These are phyloP conservation scores for Hanseniaspora clermontiae DNA, from an alignment of 805 yeast species.

Conservation along the genomic window DNA sequence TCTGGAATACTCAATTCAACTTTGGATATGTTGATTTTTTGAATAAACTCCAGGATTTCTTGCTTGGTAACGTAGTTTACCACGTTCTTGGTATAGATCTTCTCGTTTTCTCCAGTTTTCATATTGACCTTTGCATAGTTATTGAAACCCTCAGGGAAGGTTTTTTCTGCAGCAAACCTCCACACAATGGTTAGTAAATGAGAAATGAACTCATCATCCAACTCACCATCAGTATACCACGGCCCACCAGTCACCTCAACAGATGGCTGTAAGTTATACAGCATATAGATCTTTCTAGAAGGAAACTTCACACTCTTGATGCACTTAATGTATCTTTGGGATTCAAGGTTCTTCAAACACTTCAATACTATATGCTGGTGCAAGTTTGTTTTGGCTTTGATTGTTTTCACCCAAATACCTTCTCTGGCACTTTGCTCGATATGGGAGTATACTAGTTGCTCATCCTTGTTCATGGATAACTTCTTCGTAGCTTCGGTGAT, in stretches of 20 bases:
- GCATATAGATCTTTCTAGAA: conserved; percentile 90
- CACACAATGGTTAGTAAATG: conserved; percentile 72
- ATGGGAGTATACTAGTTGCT: conserved; percentile 78
- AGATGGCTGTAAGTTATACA: conserved; percentile 84
- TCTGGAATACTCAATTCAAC: conserved; percentile 67
- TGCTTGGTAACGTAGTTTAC: conserved; percentile 57
- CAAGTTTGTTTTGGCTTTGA: conserved; percentile 73
- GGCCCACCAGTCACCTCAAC: conserved; percentile 97
- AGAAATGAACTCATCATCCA: conserved; percentile 87
- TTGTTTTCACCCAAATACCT: conserved; percentile 91
- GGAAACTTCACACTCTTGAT: conserved; percentile 87
- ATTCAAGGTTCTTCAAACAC: conserved; percentile 68
- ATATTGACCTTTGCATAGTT: conserved; percentile 21
- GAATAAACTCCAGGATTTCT: conserved; percentile 63
- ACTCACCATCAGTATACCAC: conserved; percentile 93
- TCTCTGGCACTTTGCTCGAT: conserved; percentile 89
- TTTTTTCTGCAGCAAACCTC: conserved; percentile 65
- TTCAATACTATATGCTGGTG: conserved; percentile 84
- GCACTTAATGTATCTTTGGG: conserved; percentile 70
- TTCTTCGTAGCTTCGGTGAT: conserved; percentile 64
- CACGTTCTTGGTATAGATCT: conserved; percentile 42
- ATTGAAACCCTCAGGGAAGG: conserved; percentile 61
- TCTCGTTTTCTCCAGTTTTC: conserved; percentile 14
- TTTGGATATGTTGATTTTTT: conserved; percentile 58
- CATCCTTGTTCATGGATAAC: conserved; percentile 70